phyloP scores from a whole-genome alignment of 176 grass and related monocot genomes.

The Aechmea fasciata region DNA sequence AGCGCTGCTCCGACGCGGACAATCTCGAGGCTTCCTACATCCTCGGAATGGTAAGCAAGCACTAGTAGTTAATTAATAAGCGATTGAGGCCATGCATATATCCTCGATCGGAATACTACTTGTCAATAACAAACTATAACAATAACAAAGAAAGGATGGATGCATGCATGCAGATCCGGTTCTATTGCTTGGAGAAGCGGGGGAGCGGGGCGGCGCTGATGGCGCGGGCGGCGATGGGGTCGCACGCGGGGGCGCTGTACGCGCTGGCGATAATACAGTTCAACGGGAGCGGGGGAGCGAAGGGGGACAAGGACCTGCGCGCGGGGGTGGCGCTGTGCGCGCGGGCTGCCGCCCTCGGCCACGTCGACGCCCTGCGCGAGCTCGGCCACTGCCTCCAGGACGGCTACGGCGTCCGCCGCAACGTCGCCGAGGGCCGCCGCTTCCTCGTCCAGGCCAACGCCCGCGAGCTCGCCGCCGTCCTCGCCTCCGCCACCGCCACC shows the following conservation, averaged over 20 bases:
- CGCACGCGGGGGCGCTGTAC: slow-evolving; percentile 65
- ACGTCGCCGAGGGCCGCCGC: slow-evolving; percentile 46
- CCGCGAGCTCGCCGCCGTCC: slow-evolving; percentile 41
- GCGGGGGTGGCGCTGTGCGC: slow-evolving; percentile 62
- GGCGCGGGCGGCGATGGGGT: slow-evolving; percentile 57
- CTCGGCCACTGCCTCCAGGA: slow-evolving; percentile 87
- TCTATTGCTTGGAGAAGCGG: slow-evolving; percentile 54
- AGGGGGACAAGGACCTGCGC: slow-evolving; percentile 52
- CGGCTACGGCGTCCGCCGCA: slow-evolving; percentile 58
- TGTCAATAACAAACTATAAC: too few relatives aligned
- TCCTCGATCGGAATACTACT: too few relatives aligned
- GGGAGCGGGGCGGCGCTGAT: slow-evolving; percentile 54
- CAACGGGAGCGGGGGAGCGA: slow-evolving; percentile 72
- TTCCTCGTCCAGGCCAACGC: slow-evolving; percentile 57
- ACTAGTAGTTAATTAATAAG: too few relatives aligned
- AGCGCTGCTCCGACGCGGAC: slow-evolving; percentile 45
- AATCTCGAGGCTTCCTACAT: slow-evolving; percentile 77
- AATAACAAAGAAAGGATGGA: too few relatives aligned
- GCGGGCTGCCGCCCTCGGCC: slow-evolving; percentile 58
- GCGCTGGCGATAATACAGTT: slow-evolving; percentile 76
- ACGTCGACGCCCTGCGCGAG: slow-evolving; percentile 81
- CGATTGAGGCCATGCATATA: too few relatives aligned
- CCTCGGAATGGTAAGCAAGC: slow-evolving; percentile 58
- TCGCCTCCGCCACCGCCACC: slow-evolving; percentile 8
- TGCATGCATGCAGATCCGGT: slow-evolving; percentile 78